These are phyloP conservation scores for Phytophthora foliorum DNA, from an alignment of 352 stramenopile species.

Conservation along the genomic window DNA sequence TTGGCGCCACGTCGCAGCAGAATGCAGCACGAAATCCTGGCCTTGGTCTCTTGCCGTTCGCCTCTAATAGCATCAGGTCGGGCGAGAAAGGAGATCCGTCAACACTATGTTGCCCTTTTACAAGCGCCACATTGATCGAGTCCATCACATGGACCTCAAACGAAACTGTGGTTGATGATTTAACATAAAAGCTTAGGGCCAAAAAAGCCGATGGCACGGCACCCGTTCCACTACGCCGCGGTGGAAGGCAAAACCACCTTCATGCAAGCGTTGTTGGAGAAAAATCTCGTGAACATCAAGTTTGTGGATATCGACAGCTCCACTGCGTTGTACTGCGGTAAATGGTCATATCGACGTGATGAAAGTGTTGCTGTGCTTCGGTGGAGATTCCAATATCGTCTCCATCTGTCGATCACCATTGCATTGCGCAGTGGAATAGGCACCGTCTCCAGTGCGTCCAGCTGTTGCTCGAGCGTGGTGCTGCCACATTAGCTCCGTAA, in stretches of 20 bases:
- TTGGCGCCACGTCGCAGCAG: no score
- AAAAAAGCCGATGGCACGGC: no score
- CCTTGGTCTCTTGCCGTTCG: no score
- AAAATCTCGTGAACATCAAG: conserved; percentile 73
- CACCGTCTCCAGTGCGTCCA: conserved; percentile 68
- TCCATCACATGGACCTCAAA: no score
- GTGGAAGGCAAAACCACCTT: conserved; percentile 76
- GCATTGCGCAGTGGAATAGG: conserved; percentile 84
- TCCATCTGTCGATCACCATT: conserved; percentile 74
- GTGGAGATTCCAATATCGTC: conserved; percentile 61
- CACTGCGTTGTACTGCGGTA: conserved; percentile 70
- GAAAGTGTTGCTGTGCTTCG: conserved; percentile 51
- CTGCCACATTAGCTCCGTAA: no score
- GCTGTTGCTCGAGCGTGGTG: conserved; percentile 59
- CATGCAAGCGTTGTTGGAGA: conserved; percentile 58
- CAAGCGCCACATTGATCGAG: no score
- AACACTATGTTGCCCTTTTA: no score
- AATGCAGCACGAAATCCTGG: no score
- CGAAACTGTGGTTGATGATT: no score
- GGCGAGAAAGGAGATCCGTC: no score
- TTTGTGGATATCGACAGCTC: conserved; percentile 70
- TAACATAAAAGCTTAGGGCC: no score
- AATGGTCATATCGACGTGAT: conserved; percentile 73
- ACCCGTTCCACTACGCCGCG: conserved; percentile 85
- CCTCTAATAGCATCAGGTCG: no score